Percentiles rank a stretch among this genome's conserved stretches.
These are phyloP conservation scores for Gossypium raimondii DNA, from an alignment of 345 rosid species.

Conservation along the genomic window DNA sequence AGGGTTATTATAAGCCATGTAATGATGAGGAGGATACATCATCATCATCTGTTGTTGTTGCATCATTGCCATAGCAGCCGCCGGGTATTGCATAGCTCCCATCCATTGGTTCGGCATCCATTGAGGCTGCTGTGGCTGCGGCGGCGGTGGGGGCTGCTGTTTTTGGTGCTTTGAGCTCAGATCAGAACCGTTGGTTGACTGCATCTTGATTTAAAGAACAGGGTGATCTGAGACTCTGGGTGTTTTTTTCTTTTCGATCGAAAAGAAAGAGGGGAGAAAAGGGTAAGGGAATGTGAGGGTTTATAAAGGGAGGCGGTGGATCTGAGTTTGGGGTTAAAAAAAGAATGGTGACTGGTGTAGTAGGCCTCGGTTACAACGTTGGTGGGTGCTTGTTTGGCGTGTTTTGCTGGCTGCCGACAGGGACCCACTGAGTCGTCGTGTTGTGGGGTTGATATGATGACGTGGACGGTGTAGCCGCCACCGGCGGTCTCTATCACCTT, in stretches of 20 bases:
- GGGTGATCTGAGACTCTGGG: conserved; percentile 17
- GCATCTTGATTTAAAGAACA: conserved; percentile 27
- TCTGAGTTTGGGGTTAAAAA: neutral
- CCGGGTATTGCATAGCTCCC: conserved; percentile 78
- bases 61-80: conserved; percentile 89
- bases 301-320: conserved; percentile 32
- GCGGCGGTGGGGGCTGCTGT: conserved; percentile 25
- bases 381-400: neutral
- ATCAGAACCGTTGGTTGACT: conserved; percentile 53
- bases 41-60: conserved; percentile 85
- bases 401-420: conserved; percentile 19
- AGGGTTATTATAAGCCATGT: conserved; percentile 48
- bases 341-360: neutral
- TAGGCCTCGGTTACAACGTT: conserved; percentile 4
- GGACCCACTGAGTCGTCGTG: neutral
- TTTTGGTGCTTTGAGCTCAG: conserved; percentile 30
- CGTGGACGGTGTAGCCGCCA: neutral
- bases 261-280: conserved; percentile 18
- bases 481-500: no score
- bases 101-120: conserved; percentile 54
- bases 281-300: neutral
- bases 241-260: neutral
- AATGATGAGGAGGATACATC: conserved; percentile 86
- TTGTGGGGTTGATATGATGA: neutral
- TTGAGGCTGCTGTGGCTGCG: conserved; percentile 31